Percentiles rank a stretch among this genome's conserved stretches.
phyloP scores from a whole-genome alignment of 2,329 filamentous ascomycete species.

The Cryphonectria naterciae region DNA sequence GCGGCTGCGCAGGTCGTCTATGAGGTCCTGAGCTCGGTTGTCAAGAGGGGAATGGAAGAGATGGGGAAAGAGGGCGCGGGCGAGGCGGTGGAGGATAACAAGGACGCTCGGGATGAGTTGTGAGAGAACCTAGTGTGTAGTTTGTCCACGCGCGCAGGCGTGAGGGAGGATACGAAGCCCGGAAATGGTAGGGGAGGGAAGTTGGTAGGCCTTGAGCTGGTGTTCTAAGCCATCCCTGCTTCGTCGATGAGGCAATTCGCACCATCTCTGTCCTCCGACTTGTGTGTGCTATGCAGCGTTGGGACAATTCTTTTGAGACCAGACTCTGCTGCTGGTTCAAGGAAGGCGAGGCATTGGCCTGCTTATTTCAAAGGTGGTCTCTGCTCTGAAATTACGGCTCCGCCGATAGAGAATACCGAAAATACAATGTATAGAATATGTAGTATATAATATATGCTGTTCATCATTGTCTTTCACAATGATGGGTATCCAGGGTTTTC shows the following conservation, averaged over 20 bases:
- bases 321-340: neutral
- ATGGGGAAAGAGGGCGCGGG: constrained; percentile 41
- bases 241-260: neutral
- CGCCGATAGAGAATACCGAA: too few species aligned
- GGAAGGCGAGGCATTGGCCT: neutral
- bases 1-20: constrained; percentile 84
- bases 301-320: neutral
- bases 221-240: neutral
- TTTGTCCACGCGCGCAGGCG: neutral
- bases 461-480: too few species aligned
- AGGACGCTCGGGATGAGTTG: constrained; percentile 30
- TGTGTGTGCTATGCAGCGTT: neutral
- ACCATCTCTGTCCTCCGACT: neutral
- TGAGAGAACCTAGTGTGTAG: neutral
- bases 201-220: neutral
- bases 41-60: constrained; percentile 46
- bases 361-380: neutral
- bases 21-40: constrained; percentile 80
- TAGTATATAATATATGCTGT: too few species aligned
- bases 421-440: too few species aligned
- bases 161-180: neutral
- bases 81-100: constrained; percentile 38
- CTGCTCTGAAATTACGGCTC: neutral
- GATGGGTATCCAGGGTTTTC: too few species aligned
- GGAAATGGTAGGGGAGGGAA: neutral